Evolutionary conservation across 2,329 filamentous ascomycete species (phyloP), one percentile per base, ranked within the genome.

Genomic region (Geoglossum cookeanum): DNA sequence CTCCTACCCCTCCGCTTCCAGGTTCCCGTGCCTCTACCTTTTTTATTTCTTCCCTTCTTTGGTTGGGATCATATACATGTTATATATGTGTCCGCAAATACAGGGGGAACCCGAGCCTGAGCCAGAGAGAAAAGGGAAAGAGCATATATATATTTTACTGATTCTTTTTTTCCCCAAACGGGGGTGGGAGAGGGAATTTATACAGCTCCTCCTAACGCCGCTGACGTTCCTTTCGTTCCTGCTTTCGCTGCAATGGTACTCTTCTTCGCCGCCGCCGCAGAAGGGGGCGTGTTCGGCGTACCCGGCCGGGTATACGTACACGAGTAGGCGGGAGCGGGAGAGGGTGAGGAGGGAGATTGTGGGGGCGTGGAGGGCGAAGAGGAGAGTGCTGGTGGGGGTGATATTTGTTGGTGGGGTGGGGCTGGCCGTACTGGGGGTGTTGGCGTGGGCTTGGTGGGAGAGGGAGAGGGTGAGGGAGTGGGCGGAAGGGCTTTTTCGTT

Each of bases 171-270:
- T 22, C 22, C 22, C 22, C 22, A 22, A 22, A 22, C 22, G 22
- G 2, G 22, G 22, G 22, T 22, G 22, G 22, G 22, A 2, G 22
- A 22, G 22, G 22, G 22, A 22, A 22, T 22, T 22, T 22, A 22
- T 22, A 22, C 13, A 68, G 66, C 60, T 68, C 52, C 60, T 85
- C 62, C 72, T 83, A 68, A 83, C 80, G 0, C 81, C 83, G 6
- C 62, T 85, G 60, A 74, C 80, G 61, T 78, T 85, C 65, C 71
- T 79, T 55, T 77, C 79, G 27, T 85, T 85, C 68, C 66, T 87
- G 47, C 51, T 85, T 61, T 85, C 82, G 1, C 76, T 86, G 51
- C 74, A 85, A 69, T 70, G 75, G 55, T 73, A 73, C 39, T 15
- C 9, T 15, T 15, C 4, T 15, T 15, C 13, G 39, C 4, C 9